These are phyloP conservation scores for Ceratonia siliqua DNA, from an alignment of 306 rosid species.

Conservation along the genomic window DNA sequence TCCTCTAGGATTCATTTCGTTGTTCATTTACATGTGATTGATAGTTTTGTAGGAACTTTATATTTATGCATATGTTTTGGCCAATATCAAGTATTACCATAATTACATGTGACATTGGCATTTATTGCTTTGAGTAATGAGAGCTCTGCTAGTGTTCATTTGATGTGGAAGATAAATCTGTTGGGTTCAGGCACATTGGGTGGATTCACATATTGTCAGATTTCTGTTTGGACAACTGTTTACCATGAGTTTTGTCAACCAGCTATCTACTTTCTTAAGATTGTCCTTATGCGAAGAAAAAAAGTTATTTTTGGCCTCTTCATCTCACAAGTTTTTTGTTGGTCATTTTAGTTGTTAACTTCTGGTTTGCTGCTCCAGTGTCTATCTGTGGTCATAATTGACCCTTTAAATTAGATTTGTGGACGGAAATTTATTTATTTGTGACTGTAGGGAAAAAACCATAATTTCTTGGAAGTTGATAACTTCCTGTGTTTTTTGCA, in stretches of 20 bases:
- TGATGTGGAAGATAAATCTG: constrained; percentile 4
- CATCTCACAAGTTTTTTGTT: neutral
- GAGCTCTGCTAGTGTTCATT: neutral
- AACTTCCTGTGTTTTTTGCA: constrained; percentile 1
- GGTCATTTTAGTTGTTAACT: constrained; percentile 1
- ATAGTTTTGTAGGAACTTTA: constrained; percentile 23
- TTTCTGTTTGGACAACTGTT: constrained; percentile 31
- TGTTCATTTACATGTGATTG: constrained; percentile 7
- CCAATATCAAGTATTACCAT: constrained; percentile 24
- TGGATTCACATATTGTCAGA: constrained; percentile 2
- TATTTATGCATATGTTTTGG: constrained; percentile 18
- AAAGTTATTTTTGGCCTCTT: neutral
- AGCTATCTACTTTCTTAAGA: neutral
- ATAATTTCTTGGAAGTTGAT: constrained; percentile 21
- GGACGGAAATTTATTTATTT: constrained; percentile 4
- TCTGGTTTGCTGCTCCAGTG: constrained; percentile 27
- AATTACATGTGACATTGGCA: constrained; percentile 7
- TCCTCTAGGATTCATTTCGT: constrained; percentile 8
- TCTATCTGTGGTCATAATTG: constrained; percentile 18
- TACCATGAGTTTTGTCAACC: constrained; percentile 10
- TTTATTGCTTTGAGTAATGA: neutral
- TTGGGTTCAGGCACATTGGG: constrained; percentile 11
- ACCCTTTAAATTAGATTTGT: constrained; percentile 30
- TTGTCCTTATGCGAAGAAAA: neutral
- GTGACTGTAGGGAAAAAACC: neutral